phyloP scores from a whole-genome alignment of 495 filamentous ascomycete genomes.

The Talaromyces borbonicus region DNA sequence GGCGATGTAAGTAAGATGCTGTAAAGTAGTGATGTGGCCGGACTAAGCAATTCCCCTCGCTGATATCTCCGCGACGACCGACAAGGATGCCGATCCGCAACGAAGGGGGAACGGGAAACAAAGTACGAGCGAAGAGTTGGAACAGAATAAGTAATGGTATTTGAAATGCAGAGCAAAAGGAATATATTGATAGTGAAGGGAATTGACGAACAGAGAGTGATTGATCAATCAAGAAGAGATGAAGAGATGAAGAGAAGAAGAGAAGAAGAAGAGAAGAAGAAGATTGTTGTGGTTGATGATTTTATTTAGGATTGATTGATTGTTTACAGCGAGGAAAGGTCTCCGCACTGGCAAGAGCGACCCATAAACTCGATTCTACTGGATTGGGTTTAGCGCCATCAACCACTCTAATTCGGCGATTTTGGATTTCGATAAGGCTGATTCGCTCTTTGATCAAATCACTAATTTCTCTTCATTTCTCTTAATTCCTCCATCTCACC shows the following conservation, averaged over 20 bases:
- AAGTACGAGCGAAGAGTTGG: no score
- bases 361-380: neutral
- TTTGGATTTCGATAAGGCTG: no score
- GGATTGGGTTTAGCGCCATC: neutral
- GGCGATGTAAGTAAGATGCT: neutral
- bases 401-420: no score
- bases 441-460: no score
- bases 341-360: constrained; percentile 2
- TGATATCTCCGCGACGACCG: constrained; percentile 1
- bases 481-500: no score
- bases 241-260: no score
- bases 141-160: neutral
- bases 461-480: no score
- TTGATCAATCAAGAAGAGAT: no score
- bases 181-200: neutral
- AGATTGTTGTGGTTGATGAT: no score
- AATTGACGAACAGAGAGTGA: neutral
- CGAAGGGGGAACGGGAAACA: neutral
- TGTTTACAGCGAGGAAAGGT: neutral
- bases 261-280: no score
- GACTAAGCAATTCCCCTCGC: neutral
- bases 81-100: neutral
- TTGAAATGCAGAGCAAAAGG: neutral
- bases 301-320: neutral
- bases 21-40: neutral